Evolutionary conservation across 1,284 basidiomycete genomes (phyloP).

Genomic region (Cystobasidium pallidum): DNA sequence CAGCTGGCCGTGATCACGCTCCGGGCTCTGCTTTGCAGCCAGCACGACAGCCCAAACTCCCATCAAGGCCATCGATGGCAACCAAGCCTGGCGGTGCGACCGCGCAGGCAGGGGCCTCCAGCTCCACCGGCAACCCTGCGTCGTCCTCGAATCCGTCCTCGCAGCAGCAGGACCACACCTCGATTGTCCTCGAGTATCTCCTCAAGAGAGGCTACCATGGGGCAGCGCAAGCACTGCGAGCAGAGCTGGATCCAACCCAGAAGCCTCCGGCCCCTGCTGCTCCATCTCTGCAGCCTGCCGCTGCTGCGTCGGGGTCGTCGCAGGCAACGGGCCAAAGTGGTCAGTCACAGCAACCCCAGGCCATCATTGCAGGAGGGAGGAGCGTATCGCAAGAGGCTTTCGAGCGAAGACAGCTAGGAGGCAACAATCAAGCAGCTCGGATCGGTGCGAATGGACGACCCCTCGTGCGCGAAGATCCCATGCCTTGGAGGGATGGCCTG

Average conservation of each 20-base stretch:
- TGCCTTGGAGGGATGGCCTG: conserved; percentile 46
- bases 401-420: conserved; percentile 47
- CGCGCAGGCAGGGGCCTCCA: background rate
- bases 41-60: background rate
- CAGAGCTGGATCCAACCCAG: conserved; percentile 63
- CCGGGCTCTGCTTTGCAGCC: too few species aligned
- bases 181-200: conserved; percentile 77
- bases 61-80: background rate
- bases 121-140: conserved; percentile 3
- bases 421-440: conserved; percentile 57
- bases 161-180: conserved; percentile 37
- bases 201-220: conserved; percentile 75
- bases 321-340: conserved; percentile 14
- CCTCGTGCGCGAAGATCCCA: conserved; percentile 59
- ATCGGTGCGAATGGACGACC: conserved; percentile 46
- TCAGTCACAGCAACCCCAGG: conserved; percentile 45
- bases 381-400: conserved; percentile 64
- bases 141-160: background rate
- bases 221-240: conserved; percentile 73
- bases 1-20: too few species aligned
- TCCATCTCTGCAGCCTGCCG: background rate
- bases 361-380: conserved; percentile 59
- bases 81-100: background rate
- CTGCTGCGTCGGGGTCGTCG: background rate
- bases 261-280: background rate